These are phyloP conservation scores for Blastobotrys terrestris DNA, from an alignment of 805 yeast genomes.

Conservation along the genomic window DNA sequence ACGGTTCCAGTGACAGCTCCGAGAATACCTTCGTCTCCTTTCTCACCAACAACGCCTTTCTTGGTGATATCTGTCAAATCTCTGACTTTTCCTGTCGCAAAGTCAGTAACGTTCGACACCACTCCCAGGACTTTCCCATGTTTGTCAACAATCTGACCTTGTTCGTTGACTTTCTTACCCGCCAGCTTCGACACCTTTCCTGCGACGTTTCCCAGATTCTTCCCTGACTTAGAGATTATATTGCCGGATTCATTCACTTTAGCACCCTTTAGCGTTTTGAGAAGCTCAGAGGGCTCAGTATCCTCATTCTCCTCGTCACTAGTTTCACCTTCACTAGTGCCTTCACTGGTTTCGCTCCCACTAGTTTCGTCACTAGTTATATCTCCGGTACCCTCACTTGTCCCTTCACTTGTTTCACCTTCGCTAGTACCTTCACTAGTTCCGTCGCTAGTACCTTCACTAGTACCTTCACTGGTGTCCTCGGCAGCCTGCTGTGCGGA, in stretches of 20 bases:
- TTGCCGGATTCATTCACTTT: slow-evolving; percentile 8
- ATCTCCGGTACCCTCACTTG: neutral
- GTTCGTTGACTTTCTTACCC: slow-evolving; percentile 2
- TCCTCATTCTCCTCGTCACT: neutral
- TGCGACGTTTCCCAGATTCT: neutral
- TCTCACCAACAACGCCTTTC: neutral
- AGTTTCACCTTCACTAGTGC: neutral
- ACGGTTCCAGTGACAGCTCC: neutral
- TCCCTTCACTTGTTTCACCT: neutral
- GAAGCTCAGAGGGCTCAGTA: neutral
- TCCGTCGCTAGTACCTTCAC: neutral
- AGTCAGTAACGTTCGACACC: neutral
- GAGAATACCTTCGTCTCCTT: neutral
- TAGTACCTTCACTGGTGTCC: neutral
- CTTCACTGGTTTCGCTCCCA: neutral
- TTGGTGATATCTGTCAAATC: neutral
- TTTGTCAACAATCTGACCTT: slow-evolving; percentile 1
- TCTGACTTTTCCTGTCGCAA: neutral
- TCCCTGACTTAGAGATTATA: neutral
- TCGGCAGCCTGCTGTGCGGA: no score
- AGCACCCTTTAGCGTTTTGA: neutral
- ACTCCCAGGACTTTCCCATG: neutral
- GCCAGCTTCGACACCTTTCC: slow-evolving; percentile 1
- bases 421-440: neutral
- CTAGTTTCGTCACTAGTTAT: neutral